Evolutionary conservation across 768 basidiomycete genomes (phyloP), one percentile per base, ranked within the genome.

Genomic region (Mycena pura): DNA sequence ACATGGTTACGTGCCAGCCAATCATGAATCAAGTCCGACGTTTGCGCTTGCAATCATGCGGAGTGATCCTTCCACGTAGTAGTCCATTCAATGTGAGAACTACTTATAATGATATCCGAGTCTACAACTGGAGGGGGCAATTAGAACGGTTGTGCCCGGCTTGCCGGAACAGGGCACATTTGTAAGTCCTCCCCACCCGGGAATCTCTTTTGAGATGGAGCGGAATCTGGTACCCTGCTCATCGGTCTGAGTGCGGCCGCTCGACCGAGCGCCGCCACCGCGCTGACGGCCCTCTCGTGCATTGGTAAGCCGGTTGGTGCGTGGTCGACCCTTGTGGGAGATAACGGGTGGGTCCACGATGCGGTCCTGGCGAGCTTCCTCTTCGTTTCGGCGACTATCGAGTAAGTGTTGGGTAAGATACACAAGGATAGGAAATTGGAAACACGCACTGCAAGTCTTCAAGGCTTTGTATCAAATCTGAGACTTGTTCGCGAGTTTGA

Each of bases 301-400:
- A 13, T 49, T 49, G 8, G 29, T 57, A 19, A 57, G 38, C n/a
- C 46, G 36, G 11, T 24, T 28, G 9, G 38, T 49, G 11, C 46
- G 56, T 21, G 56, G 47, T 21, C 56, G 46, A 13, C 56, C 56
- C n/a, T 49, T 57, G 46, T 49, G 56, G 7, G n/a, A 41, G 7
- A 49, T 31, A 8, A 41, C 56, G 9, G 56, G 56, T 28, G 56
- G 46, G 21, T 57, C 21, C 9, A 29, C 11, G 19, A 57, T 57
- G n/a, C 34, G 41, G 8, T 32, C 32, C n/a, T 24, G 19, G 6
- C 31, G 19, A 27, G 28, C 24, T 43, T 41, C 51, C 3, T 53
- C 21, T 15, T 22, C 7, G 10, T 43, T 53, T 31, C 29, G 14
- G 21, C 43, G 39, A 17, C 52, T 53, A 11, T 45, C 28, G 14